Evolutionary conservation across 2,329 filamentous ascomycete species (phyloP).

Genomic region (Amauroascus verrucosus): DNA sequence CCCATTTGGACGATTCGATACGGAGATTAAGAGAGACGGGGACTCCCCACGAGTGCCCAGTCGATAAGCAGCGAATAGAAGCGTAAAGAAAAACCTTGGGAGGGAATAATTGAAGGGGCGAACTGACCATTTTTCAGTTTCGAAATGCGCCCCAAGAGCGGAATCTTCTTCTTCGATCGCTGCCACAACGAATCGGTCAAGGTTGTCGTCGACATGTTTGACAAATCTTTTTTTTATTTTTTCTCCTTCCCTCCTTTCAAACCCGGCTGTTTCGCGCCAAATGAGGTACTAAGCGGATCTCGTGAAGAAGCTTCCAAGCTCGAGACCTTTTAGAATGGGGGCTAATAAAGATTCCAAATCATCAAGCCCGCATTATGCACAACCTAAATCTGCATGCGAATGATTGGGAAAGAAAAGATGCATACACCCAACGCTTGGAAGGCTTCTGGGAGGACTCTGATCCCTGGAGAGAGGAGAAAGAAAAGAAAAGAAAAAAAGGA

Average conservation of each 20-base stretch:
- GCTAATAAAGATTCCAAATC: conserved; percentile 12
- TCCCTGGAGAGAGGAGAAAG: neutral
- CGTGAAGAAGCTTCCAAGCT: conserved; percentile 6
- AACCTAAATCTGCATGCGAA: conserved; percentile 11
- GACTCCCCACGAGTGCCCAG: neutral
- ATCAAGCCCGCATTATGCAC: conserved; percentile 7
- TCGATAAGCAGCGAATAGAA: conserved; percentile 2
- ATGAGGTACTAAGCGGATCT: neutral
- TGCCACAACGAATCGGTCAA: conserved; percentile 15
- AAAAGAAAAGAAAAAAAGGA: neutral
- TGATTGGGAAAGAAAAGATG: neutral
- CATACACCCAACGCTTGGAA: neutral
- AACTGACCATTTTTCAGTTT: conserved; percentile 15
- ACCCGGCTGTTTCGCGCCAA: conserved; percentile 5
- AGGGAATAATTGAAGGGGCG: neutral
- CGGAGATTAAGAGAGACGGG: neutral
- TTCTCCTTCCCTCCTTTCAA: neutral
- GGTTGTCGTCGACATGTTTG: conserved; percentile 12
- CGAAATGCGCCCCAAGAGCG: conserved; percentile 13
- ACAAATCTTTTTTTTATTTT: conserved; percentile 10
- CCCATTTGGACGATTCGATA: neutral
- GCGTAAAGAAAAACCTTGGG: neutral
- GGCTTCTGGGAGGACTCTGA: neutral
- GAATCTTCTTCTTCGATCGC: conserved; percentile 16
- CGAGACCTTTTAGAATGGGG: neutral